These are phyloP conservation scores for Mycena indigotica DNA, from an alignment of 768 basidiomycete species.

Conservation along the genomic window DNA sequence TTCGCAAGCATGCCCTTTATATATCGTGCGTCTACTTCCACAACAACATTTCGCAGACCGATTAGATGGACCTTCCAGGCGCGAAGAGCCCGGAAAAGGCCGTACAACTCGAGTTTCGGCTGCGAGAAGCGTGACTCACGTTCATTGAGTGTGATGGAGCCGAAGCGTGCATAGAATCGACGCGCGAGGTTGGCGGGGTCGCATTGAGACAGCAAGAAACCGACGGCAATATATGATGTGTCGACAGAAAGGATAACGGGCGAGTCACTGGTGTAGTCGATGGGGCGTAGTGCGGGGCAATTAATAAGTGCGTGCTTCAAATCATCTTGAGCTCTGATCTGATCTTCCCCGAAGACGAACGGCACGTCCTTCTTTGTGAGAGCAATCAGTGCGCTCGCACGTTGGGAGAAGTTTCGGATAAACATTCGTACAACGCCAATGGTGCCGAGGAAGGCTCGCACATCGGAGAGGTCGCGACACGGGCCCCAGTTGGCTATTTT, in stretches of 20 bases:
- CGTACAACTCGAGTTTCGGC: slow-evolving; percentile 38
- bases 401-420: slow-evolving; percentile 30
- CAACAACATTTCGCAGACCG: slow-evolving; percentile 30
- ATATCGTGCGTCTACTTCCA: slow-evolving; percentile 41
- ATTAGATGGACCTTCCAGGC: slow-evolving; percentile 29
- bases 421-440: slow-evolving; percentile 31
- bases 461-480: neutral
- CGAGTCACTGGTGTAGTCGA: slow-evolving; percentile 32
- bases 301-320: slow-evolving; percentile 28
- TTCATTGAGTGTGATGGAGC: slow-evolving; percentile 39
- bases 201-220: slow-evolving; percentile 35
- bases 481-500: neutral
- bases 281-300: slow-evolving; percentile 32
- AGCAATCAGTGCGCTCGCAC: slow-evolving; percentile 24
- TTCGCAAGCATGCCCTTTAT: slow-evolving; percentile 38
- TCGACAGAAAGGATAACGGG: slow-evolving; percentile 41
- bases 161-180: slow-evolving; percentile 31
- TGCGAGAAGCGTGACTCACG: slow-evolving; percentile 30
- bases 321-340: slow-evolving; percentile 22
- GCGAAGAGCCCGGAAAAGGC: slow-evolving; percentile 28
- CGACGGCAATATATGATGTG: slow-evolving; percentile 35
- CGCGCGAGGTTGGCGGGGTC: slow-evolving; percentile 14
- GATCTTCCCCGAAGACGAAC: slow-evolving; percentile 31
- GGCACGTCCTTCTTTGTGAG: slow-evolving; percentile 30
- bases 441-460: slow-evolving; percentile 31